A percentile compares a stretch with the other conserved stretches of the same genome.
These are phyloP conservation scores for Lantana camara DNA, from an alignment of 257 asterid species.

Conservation along the genomic window DNA sequence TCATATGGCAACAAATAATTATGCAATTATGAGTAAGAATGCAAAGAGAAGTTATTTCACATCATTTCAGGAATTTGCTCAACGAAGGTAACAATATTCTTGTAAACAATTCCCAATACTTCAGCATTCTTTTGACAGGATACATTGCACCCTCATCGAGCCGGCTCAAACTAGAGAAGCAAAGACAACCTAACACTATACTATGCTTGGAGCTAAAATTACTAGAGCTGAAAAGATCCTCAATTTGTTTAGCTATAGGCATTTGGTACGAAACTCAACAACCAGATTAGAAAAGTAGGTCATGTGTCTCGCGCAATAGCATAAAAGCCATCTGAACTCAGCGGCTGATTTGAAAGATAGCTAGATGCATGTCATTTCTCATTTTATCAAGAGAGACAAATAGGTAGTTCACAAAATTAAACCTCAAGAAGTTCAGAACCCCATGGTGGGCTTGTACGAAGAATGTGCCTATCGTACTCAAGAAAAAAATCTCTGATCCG, in stretches of 20 bases:
- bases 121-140: conserved; percentile 11
- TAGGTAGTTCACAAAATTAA: conserved; percentile 16
- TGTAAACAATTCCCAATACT: conserved; percentile 10
- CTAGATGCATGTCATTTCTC: conserved; percentile 22
- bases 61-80: conserved; percentile 23
- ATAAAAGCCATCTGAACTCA: conserved; percentile 1
- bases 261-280: background rate
- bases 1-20: background rate
- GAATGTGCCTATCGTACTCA: conserved; percentile 95
- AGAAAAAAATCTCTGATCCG: conserved; percentile 98
- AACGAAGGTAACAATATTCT: background rate
- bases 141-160: conserved; percentile 2
- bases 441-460: conserved; percentile 99
- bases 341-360: conserved; percentile 18
- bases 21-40: conserved; percentile 11
- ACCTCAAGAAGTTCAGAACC: conserved; percentile 99
- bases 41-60: conserved; percentile 14
- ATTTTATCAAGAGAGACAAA: conserved; percentile 19
- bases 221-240: background rate
- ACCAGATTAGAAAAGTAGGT: conserved; percentile 1
- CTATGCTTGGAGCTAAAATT: background rate
- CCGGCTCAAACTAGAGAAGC: conserved; percentile 12
- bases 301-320: conserved; percentile 10
- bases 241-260: conserved; percentile 7
- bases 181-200: conserved; percentile 22